Conservation (phyloP, 2,329 filamentous ascomycete species). For the Alternaria metachromatica region DNA sequence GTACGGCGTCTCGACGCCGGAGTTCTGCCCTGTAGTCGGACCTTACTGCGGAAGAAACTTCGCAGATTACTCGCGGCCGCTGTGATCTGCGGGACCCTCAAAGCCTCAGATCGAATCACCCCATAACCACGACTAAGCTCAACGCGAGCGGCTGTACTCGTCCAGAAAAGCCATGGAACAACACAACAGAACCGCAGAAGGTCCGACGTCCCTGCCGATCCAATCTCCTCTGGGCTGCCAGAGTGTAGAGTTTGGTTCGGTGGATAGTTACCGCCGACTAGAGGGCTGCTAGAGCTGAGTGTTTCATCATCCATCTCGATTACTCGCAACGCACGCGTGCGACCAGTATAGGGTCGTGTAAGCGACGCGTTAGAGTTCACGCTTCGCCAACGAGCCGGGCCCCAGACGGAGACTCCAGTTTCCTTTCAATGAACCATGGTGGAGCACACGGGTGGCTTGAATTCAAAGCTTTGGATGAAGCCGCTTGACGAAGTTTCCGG, state of each 20-base stretch:
- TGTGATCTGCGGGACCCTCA: background rate
- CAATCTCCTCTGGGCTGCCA: conserved; percentile 4
- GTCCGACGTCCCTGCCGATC: conserved; percentile 12
- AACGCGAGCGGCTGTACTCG: conserved; percentile 4
- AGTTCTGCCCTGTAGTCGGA: conserved; percentile 1
- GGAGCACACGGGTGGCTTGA: conserved; percentile 12
- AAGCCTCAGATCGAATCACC: background rate
- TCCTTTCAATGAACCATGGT: conserved; percentile 13
- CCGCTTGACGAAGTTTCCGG: conserved; percentile 9
- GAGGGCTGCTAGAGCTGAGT: conserved; percentile 4
- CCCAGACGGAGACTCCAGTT: background rate
- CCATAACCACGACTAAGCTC: conserved; percentile 3
- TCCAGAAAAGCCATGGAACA: conserved; percentile 10
- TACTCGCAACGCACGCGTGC: background rate
- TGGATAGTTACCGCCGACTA: conserved; percentile 15
- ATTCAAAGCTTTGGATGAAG: conserved; percentile 5
- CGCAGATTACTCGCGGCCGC: conserved; percentile 1
- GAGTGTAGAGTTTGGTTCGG: conserved; percentile 9
- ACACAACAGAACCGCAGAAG: conserved; percentile 9
- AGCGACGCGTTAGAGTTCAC: conserved; percentile 9
- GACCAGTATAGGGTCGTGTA: background rate
- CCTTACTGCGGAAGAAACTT: background rate
- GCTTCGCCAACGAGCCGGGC: conserved; percentile 8
- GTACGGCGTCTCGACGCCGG: background rate
- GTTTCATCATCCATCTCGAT: conserved; percentile 9